phyloP scores from a whole-genome alignment of 352 stramenopile genomes.

The Saprolegnia parasitica region DNA sequence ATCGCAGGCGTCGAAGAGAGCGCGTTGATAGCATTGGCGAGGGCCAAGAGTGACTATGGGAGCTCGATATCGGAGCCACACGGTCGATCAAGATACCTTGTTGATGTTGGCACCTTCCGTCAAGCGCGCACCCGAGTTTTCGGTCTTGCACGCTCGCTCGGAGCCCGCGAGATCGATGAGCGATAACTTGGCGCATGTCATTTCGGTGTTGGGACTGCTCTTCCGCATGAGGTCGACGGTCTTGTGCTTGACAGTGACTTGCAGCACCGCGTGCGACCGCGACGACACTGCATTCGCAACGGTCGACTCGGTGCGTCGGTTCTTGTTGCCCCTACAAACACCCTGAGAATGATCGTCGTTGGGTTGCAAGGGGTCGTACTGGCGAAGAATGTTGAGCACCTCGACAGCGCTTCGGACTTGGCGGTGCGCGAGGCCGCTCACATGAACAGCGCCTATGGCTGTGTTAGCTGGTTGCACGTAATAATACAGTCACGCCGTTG shows the following conservation, averaged over 20 bases:
- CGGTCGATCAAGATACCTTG: conserved; percentile 36
- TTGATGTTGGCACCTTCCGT: conserved; percentile 67
- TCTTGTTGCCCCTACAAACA: conserved; percentile 40
- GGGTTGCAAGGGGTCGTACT: conserved; percentile 30
- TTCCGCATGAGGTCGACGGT: conserved; percentile 46
- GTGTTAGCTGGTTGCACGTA: conserved; percentile 8
- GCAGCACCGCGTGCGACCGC: conserved; percentile 77
- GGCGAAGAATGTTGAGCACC: conserved; percentile 44
- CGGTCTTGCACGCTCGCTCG: conserved; percentile 71
- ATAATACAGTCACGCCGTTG: background rate
- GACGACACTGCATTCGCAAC: conserved; percentile 78
- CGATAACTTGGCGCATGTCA: conserved; percentile 69
- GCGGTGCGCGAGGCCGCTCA: conserved; percentile 51
- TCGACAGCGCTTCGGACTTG: conserved; percentile 42
- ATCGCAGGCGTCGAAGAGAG: conserved; percentile 35
- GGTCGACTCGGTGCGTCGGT: conserved; percentile 63
- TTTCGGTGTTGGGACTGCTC: conserved; percentile 46
- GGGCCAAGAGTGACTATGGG: conserved; percentile 53
- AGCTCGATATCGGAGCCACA: background rate
- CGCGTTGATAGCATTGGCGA: conserved; percentile 90
- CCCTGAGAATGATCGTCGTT: background rate
- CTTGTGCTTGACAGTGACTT: conserved; percentile 61
- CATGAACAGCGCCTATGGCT: conserved; percentile 48
- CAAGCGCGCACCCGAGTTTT: conserved; percentile 60
- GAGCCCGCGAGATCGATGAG: conserved; percentile 81